Conservation (phyloP, 2,329 filamentous ascomycete species). For the Trichophyton verrucosum region DNA sequence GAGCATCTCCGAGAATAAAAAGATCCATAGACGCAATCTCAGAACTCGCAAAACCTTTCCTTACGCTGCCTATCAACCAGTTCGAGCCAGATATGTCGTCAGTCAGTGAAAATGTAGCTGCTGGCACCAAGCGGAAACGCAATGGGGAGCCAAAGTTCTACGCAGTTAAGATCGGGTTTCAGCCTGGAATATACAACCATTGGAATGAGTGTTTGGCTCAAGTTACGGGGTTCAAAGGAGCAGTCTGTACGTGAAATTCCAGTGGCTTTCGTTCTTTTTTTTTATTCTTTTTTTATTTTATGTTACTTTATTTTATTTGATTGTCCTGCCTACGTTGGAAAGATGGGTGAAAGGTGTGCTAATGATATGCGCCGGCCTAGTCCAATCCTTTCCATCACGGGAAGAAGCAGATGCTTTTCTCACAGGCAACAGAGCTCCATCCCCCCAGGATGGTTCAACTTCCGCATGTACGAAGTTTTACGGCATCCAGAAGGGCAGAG, state of each 20-base stretch:
- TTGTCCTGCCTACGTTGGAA: not conserved
- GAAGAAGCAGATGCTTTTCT: constrained; percentile 71
- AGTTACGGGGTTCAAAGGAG: constrained; percentile 51
- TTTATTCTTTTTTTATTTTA: not conserved
- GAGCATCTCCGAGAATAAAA: not conserved
- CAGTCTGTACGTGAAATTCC: constrained; percentile 48
- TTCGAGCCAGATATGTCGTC: not conserved
- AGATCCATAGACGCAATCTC: not conserved
- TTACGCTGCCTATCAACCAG: not conserved
- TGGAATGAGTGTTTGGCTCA: constrained; percentile 52
- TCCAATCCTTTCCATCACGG: constrained; percentile 63
- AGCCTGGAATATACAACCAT: constrained; percentile 50
- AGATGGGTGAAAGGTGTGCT: not conserved
- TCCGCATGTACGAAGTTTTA: constrained; percentile 42
- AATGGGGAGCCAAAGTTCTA: constrained; percentile 46
- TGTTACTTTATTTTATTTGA: too few relatives aligned
- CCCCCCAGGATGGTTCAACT: constrained; percentile 23
- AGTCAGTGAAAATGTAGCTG: constrained; percentile 15
- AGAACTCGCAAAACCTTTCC: not conserved
- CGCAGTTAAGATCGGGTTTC: constrained; percentile 48
- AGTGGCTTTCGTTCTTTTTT: not conserved
- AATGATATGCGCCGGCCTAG: constrained; percentile 32
- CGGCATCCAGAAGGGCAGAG: constrained; percentile 45
- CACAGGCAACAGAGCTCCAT: constrained; percentile 43
- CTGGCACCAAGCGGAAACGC: constrained; percentile 46